Base-by-base conservation (phyloP, 352 stramenopile genomes). In the Sclerospora graminicola region DNA sequence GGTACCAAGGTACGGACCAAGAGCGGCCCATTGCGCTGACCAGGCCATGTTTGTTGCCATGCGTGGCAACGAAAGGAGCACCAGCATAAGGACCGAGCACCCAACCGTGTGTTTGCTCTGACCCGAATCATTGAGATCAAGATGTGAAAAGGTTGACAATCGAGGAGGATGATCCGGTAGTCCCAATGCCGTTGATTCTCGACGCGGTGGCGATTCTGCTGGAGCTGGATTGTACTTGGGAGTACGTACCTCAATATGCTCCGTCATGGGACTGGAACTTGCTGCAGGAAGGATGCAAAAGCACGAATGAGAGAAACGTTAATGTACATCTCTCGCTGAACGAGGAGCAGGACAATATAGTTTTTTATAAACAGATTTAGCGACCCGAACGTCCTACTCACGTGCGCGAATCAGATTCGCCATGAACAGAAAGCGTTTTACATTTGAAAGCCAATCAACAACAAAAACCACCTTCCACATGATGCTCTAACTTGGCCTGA, bases 41-140 rank as follows among this genome's bases (percentile, higher is more conserved):
- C 74, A 89, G 7, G 69, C 72, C 72, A 87, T 85, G 45, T 85
- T 85, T 30, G 64, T 82, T 8, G 77, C 74, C 71, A 89, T 84
- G 7, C 73, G 60, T 0, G 77, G 74, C 13, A 86, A 40, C 13
- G 74, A 80, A 2, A 87, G 60, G 11, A 87, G 49, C 40, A 89
- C 57, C 2, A 89, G 58, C 69, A 84, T 84, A 1, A 56, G 41
- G 7, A 89, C 47, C 0, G 76, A 89, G 50, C 69, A 83, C 0
- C 69, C 52, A 35, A n/a, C 34, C 3, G 42, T 54, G 35, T 51
- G 46, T 15, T 59, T 54, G 28, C 41, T 43, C 13, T 61, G 52
- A 3, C 56, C 39, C 18, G 40, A 48, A 40, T 64, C 54, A 34
- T 43, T 45, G 34, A 60, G 33, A 2, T 69, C 55, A 10, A 70